Conservation (phyloP, 202 grass and related monocot species). For the Hordeum pubiflorum region DNA sequence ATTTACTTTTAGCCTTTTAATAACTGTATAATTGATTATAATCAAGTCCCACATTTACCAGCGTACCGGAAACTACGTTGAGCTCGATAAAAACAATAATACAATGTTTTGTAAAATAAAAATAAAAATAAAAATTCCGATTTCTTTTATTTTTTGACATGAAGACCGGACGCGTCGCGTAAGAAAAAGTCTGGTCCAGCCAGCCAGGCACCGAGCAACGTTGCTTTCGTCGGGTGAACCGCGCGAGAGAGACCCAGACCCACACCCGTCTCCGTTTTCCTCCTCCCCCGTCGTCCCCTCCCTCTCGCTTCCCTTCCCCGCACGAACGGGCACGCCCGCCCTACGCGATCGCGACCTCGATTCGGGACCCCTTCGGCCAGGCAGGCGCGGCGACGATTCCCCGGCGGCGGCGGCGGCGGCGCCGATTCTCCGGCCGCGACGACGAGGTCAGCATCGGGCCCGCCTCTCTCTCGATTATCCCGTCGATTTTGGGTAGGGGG, state of each 20-base stretch:
- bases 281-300: not conserved
- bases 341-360: not conserved
- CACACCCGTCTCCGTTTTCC: not conserved
- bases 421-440: not conserved
- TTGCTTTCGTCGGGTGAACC: not conserved
- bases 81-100: too few relatives aligned
- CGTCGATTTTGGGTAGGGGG: not conserved
- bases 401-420: not conserved
- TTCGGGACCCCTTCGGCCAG: not conserved
- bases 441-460: slow-evolving; percentile 29
- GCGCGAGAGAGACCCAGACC: not conserved
- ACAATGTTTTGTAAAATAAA: too few relatives aligned
- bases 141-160: not conserved
- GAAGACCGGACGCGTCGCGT: not conserved
- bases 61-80: not conserved
- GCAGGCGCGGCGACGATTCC: not conserved
- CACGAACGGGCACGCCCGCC: not conserved
- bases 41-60: not conserved
- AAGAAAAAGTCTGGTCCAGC: not conserved
- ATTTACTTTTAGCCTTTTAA: not conserved
- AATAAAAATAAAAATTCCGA: not conserved
- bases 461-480: not conserved
- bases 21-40: too few relatives aligned
- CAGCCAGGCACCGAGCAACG: too few relatives aligned
- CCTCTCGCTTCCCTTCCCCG: not conserved